These are phyloP conservation scores for Xylariaceae sp. DNA, from an alignment of 2,329 filamentous ascomycete species.

Conservation along the genomic window DNA sequence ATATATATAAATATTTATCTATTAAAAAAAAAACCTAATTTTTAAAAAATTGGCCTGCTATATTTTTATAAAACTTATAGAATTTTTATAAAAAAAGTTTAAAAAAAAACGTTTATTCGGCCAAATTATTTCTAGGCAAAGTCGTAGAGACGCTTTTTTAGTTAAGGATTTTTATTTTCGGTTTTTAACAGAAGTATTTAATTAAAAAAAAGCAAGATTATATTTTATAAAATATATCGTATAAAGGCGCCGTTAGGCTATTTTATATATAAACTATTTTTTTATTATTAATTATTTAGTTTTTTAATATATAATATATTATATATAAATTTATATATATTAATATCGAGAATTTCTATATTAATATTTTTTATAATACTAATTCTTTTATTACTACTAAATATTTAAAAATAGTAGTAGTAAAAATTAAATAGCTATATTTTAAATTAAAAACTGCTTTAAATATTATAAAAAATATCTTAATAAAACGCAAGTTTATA, in stretches of 20 bases:
- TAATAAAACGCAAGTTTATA: neutral
- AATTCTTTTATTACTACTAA: neutral
- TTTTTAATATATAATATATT: neutral
- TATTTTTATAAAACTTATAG: neutral
- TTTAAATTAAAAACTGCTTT: neutral
- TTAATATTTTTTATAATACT: neutral
- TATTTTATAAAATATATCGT: neutral
- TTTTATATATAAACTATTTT: neutral
- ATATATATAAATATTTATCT: neutral
- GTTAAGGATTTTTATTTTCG: neutral
- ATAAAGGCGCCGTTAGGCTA: neutral
- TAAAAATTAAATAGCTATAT: neutral
- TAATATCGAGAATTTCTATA: neutral
- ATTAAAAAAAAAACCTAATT: neutral
- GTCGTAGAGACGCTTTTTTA: neutral
- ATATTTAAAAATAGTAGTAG: neutral
- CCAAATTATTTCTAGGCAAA: neutral
- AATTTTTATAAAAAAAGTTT: neutral
- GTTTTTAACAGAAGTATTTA: neutral
- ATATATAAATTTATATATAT: neutral
- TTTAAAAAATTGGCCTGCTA: neutral
- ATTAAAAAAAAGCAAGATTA: neutral
- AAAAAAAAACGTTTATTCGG: neutral
- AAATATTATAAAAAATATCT: neutral
- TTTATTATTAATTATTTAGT: neutral